Conservation (phyloP, 1,284 basidiomycete genomes). For the Cryptococcus sp. region DNA sequence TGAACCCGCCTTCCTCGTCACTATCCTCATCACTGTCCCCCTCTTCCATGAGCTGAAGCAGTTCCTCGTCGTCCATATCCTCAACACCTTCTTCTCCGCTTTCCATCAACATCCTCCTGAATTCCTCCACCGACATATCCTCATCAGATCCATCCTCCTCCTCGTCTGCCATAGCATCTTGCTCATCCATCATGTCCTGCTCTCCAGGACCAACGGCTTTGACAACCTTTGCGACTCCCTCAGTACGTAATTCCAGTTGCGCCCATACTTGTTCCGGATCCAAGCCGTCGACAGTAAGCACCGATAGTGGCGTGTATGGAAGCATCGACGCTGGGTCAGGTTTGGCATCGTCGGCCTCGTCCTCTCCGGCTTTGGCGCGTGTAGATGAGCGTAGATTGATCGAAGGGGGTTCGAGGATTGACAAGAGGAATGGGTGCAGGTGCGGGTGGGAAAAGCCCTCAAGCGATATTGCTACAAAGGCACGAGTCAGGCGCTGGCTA, state of each 20-base stretch:
- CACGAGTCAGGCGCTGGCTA: background rate
- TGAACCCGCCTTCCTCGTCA: constrained; percentile 11
- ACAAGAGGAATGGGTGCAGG: constrained; percentile 68
- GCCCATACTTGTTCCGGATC: constrained; percentile 88
- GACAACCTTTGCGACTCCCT: constrained; percentile 53
- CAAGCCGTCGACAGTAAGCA: constrained; percentile 80
- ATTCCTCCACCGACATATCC: constrained; percentile 46
- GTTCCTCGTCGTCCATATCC: constrained; percentile 23
- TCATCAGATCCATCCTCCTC: constrained; percentile 45
- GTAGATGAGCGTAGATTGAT: constrained; percentile 55
- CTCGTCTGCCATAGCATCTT: constrained; percentile 39
- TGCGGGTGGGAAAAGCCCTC: constrained; percentile 67
- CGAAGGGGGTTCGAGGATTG: constrained; percentile 63
- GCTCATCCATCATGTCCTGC: constrained; percentile 25
- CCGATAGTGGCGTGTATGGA: constrained; percentile 70
- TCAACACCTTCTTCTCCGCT: constrained; percentile 24
- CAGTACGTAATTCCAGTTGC: constrained; percentile 77
- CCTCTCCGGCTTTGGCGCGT: constrained; percentile 55
- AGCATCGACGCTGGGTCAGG: constrained; percentile 55
- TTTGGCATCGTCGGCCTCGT: constrained; percentile 33
- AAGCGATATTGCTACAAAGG: constrained; percentile 52
- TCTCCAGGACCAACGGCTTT: constrained; percentile 42
- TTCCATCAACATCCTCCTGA: constrained; percentile 42
- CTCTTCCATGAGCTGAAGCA: constrained; percentile 20
- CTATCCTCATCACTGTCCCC: constrained; percentile 14